Evolutionary conservation across 2,329 filamentous ascomycete species (phyloP).

Genomic region (Colletotrichum gloeosporioides): DNA sequence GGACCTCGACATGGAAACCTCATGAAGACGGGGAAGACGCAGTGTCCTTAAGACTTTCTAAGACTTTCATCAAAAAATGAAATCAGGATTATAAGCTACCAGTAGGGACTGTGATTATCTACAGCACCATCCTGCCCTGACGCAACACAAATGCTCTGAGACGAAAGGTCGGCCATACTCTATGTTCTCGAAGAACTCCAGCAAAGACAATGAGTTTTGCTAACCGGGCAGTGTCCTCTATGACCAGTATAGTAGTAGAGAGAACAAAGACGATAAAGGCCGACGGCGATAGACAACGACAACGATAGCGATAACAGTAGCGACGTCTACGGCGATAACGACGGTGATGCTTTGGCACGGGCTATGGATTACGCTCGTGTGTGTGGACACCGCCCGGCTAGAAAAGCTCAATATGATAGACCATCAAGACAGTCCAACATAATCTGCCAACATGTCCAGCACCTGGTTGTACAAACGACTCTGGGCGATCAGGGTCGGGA

Average conservation of each 20-base stretch:
- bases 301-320: too few relatives aligned
- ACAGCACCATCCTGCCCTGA: neutral
- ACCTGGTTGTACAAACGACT: neutral
- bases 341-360: too few relatives aligned
- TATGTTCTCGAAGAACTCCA: neutral
- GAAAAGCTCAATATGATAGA: neutral
- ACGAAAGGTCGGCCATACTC: neutral
- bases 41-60: neutral
- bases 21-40: accelerated
- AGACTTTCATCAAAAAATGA: neutral
- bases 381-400: too few relatives aligned
- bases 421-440: neutral
- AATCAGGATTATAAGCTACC: neutral
- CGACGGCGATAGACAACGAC: too few relatives aligned
- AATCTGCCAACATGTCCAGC: neutral
- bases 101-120: neutral
- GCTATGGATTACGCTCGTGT: too few relatives aligned
- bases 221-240: too few relatives aligned
- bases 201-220: neutral
- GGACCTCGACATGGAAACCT: neutral
- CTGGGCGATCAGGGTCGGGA: neutral
- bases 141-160: neutral
- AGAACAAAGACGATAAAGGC: too few relatives aligned
- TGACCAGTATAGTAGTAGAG: too few relatives aligned
- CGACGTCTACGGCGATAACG: too few relatives aligned